Conservation (phyloP, 2,329 filamentous ascomycete species). For the Microcyclospora tardicrescens region DNA sequence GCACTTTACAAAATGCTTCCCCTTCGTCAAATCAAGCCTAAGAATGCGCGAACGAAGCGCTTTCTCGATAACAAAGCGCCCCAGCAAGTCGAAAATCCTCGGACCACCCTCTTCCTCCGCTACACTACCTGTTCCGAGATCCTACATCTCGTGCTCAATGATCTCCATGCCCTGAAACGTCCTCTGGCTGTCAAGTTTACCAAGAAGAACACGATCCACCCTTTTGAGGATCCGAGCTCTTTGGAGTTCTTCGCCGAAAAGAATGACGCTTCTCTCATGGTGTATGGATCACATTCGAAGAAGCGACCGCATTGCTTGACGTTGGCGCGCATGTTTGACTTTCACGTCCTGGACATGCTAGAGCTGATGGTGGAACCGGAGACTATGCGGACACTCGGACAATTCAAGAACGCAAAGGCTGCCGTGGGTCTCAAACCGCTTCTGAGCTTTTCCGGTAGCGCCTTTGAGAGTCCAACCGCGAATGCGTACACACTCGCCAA, state of each 20-base stretch:
- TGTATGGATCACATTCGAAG: slow-evolving; percentile 78
- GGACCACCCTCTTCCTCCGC: slow-evolving; percentile 77
- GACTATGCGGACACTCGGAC: slow-evolving; percentile 53
- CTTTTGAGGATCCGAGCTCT: slow-evolving; percentile 78
- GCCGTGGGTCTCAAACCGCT: slow-evolving; percentile 78
- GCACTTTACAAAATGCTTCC: slow-evolving; percentile 14
- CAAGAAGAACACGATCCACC: slow-evolving; percentile 93
- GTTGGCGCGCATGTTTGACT: slow-evolving; percentile 66
- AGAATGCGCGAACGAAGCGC: slow-evolving; percentile 83
- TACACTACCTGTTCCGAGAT: slow-evolving; percentile 76
- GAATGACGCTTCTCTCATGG: slow-evolving; percentile 78
- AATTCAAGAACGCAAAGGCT: slow-evolving; percentile 53
- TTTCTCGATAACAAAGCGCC: slow-evolving; percentile 87
- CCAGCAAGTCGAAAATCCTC: slow-evolving; percentile 78
- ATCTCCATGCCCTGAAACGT: slow-evolving; percentile 72
- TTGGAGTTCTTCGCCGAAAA: slow-evolving; percentile 94
- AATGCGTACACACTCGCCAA: slow-evolving; percentile 78
- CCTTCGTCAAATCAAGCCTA: slow-evolving; percentile 50
- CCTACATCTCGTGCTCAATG: slow-evolving; percentile 69
- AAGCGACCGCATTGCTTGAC: slow-evolving; percentile 91
- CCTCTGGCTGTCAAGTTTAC: slow-evolving; percentile 80
- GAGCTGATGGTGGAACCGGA: slow-evolving; percentile 73
- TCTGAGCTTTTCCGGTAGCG: slow-evolving; percentile 77
- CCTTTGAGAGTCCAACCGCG: slow-evolving; percentile 69
- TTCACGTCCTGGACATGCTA: slow-evolving; percentile 87